Base-by-base conservation (phyloP, 2,329 filamentous ascomycete species). In the Aspergillus ruber region DNA sequence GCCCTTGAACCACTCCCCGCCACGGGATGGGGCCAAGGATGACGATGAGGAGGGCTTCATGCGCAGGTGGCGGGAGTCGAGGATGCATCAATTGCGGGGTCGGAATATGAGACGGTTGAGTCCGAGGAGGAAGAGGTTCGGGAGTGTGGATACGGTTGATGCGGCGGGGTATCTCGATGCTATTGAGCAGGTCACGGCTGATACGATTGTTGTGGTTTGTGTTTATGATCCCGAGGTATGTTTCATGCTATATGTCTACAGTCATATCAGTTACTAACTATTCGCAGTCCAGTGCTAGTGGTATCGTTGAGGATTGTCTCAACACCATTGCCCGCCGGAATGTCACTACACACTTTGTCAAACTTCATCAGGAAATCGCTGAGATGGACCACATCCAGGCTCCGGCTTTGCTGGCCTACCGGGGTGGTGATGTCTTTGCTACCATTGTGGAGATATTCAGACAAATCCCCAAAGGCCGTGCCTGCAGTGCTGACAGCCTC, bases 81-180 rank as follows among this genome's bases (percentile, higher is more conserved):
- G 93, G 49, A 74, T 91, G 63, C 78, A 81, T 51, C 88, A 97
- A 73, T 76, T 97, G 80, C 88, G 76, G 73, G 74, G 57, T 56
- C 75, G 82, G 43, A 78, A 78, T 52, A 86, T 77, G 52, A 76
- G 86, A 60, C 81, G 84, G 60, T 85, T 82, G 45, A 91, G 85
- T 65, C 88, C 89, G 1, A 90, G 85, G 58, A 80, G 86, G 54
- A 77, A 87, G 55, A 76, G 85, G 49, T 97, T 86, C 64, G 93
- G 93, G 18, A 80, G 79, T 10, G 74, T 97, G 53, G 85, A 90
- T 52, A 79, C 82, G 50, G 93, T 97, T 1, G 90, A 97, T 73
- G 91, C 89, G 6, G 75, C 86, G 54, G 93, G 90, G 15, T 98
- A 95, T 61, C 79, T 98, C n/a, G 90, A 97, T 68, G 90, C 91